Evolutionary conservation across 192 early-diverging fungal genomes (phyloP), one percentile per base, ranked within the genome.

Genomic region (Linnemannia schmuckeri): DNA sequence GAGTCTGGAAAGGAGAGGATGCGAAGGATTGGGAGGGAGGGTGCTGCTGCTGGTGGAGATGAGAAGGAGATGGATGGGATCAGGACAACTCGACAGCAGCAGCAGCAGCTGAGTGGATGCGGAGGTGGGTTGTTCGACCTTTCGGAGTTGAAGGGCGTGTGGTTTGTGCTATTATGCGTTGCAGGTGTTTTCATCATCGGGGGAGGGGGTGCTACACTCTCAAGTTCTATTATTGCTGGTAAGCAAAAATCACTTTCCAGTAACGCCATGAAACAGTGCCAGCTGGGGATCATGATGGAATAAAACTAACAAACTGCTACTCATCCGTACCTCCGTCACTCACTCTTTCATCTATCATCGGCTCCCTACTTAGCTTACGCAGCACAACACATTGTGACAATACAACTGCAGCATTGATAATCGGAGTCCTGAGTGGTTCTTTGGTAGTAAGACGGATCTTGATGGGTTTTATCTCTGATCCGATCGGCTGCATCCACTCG

Each of bases 351-450:
- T 37, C 37, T 37, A 68, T 12, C 35, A 71, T 47, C 15, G 30
- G 0, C 5, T 2, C 44, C 30, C 27, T 6, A 6, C 24, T 38
- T 79, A 91, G 81, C 75, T 13, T 93, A 83, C 63, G 91, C 89
- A 13, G 68, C 82, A 61, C 76, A 87, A 66, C 78, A 91, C n/a
- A 90, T 89, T 47, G 83, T 40, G 77, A 85, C 12, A 38, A 54
- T 0, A 72, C 69, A 0, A 89, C 90, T 22, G 93, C 90, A 18
- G 90, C 92, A 1, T 85, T 91, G 22, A 89, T 94, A 57, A 80
- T 95, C 38, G 92, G 92, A 47, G 81, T 96, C 55, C 92, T 94
- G 88, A 92, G 91, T 54, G 95, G 90, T 35, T 83, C 90, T 24
- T 94, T 93, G n/a, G 92, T 93, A 3, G 61, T 93, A 0, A 92